phyloP scores from a whole-genome alignment of 805 yeast genomes.

The Metschnikowia lochheadii region DNA sequence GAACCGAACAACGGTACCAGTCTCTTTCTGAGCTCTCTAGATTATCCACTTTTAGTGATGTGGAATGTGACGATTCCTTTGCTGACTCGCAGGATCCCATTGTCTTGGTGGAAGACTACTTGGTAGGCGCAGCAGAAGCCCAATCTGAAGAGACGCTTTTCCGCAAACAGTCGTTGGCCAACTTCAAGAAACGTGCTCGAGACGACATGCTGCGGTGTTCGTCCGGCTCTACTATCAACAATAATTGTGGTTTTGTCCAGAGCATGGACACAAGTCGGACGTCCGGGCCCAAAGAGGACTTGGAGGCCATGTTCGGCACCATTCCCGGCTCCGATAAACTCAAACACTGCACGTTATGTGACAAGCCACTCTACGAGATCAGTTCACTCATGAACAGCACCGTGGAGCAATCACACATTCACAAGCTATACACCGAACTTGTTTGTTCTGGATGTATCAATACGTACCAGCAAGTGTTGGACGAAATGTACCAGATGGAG shows the following conservation, averaged over 20 bases:
- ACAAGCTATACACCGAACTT: conserved; percentile 44
- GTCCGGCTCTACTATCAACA: neutral
- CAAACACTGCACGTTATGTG: conserved; percentile 64
- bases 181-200: conserved; percentile 27
- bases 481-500: conserved; percentile 30
- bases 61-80: conserved; percentile 12
- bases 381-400: conserved; percentile 37
- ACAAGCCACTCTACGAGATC: conserved; percentile 60
- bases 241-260: no score
- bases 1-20: neutral
- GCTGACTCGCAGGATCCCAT: conserved; percentile 35
- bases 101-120: conserved; percentile 56
- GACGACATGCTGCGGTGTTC: conserved; percentile 6
- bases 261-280: neutral
- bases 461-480: conserved; percentile 49
- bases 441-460: conserved; percentile 61
- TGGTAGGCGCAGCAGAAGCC: conserved; percentile 20
- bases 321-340: conserved; percentile 37
- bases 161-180: conserved; percentile 35
- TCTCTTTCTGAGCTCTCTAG: neutral
- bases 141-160: conserved; percentile 13
- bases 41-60: conserved; percentile 1
- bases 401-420: conserved; percentile 6
- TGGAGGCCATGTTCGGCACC: conserved; percentile 36
- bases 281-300: conserved; percentile 18